Base-by-base conservation (phyloP, 1,284 basidiomycete species). In the Puccinia polysora region DNA sequence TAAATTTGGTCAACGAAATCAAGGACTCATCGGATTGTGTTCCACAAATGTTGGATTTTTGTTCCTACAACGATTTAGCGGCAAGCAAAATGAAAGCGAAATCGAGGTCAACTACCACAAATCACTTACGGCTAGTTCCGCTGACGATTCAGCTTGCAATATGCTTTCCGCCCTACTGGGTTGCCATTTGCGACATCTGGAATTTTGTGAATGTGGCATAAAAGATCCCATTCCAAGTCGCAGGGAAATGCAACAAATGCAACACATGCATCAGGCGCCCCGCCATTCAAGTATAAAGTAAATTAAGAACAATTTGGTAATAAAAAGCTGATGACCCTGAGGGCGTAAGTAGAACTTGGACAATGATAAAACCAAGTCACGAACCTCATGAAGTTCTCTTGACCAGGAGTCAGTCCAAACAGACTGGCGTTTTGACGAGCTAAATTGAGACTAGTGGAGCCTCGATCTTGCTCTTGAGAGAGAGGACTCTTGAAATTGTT, bases 381-480 rank as follows among this genome's bases (percentile, higher is more conserved):
- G 14, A 18, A 69, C 65, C 53, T 69, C 65, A 69, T 69, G 55
- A 58, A 69, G 36, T 69, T 69, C 36, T 55, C 32, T 15, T 56
- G 65, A 47, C 65, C 65, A 50, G 55, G 28, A 18, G 65, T 59
- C 8, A 58, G 34, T 18, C 65, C 65, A 50, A 69, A 59, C 43
- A 69, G 49, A 50, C 65, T 69, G 1, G 65, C 52, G 43, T 68
- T 68, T 25, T 38, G 20, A 4, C 52, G 25, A n/a, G 40, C 40
- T n/a, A 68, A 43, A 43, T 38, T 40, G n/a, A 36, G 23, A 58
- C 25, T 32, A 56, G n/a, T 2, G 53, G 53, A 8, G 38, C 4
- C 18, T 55, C 53, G 2, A 4, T 28, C 47, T 50, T 34, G 7
- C n/a, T 47, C 45, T 36, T 32, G 2, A 52, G 15, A 25, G 25